phyloP scores from a whole-genome alignment of 1,284 basidiomycete species.

The Porogramme epimiltina region DNA sequence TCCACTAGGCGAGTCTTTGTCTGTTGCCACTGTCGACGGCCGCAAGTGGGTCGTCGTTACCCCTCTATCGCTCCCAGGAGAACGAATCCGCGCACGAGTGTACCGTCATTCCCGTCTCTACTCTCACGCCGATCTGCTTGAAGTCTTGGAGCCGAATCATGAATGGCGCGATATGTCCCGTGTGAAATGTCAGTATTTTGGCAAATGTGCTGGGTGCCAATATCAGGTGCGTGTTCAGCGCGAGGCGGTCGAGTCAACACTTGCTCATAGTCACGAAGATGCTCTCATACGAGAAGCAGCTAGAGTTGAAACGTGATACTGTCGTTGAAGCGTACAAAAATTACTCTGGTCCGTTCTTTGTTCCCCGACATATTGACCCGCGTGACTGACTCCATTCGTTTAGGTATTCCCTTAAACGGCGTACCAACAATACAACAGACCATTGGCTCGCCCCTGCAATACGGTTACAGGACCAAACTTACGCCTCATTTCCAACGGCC shows the following conservation, averaged over 20 bases:
- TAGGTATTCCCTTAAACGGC: conserved; percentile 56
- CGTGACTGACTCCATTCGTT: background rate
- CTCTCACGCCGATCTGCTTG: conserved; percentile 77
- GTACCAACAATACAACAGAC: conserved; percentile 79
- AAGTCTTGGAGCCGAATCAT: conserved; percentile 66
- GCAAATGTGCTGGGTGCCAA: conserved; percentile 78
- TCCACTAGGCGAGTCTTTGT: conserved; percentile 69
- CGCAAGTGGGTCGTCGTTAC: conserved; percentile 79
- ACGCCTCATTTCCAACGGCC: conserved; percentile 95
- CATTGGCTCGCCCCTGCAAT: conserved; percentile 85
- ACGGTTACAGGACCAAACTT: conserved; percentile 94
- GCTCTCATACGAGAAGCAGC: conserved; percentile 86
- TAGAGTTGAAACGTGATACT: conserved; percentile 85
- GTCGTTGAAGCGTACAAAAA: conserved; percentile 86
- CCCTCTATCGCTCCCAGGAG: conserved; percentile 84
- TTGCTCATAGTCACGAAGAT: conserved; percentile 49
- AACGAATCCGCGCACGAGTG: conserved; percentile 72
- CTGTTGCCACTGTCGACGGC: conserved; percentile 46
- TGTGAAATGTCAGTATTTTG: conserved; percentile 86
- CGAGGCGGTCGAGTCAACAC: background rate
- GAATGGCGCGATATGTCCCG: conserved; percentile 65
- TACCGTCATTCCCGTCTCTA: conserved; percentile 68
- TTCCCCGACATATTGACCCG: background rate
- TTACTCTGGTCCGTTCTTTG: conserved; percentile 66
- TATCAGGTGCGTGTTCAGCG: conserved; percentile 58